Percentiles rank a stretch among this genome's conserved stretches.
phyloP scores from a whole-genome alignment of 1,139 yeast genomes.

The Yamadazyma songkhlaensis region DNA sequence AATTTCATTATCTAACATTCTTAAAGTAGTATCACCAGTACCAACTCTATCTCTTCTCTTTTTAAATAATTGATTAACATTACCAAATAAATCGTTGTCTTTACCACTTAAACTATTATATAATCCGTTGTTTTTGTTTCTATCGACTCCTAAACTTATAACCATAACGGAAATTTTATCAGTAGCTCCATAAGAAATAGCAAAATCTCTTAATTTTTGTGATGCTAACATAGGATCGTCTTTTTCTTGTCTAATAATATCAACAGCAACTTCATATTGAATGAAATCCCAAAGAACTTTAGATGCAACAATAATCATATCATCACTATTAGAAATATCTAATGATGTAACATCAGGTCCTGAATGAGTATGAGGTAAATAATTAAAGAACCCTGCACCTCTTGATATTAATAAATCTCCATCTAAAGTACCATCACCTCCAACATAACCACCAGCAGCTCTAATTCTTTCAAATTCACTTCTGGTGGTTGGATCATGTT shows the following conservation, averaged over 20 bases:
- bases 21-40: constrained; percentile 81
- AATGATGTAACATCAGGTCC: constrained; percentile 75
- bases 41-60: constrained; percentile 58
- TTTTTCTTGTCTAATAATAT: constrained; percentile 78
- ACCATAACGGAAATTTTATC: constrained; percentile 87
- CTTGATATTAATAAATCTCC: constrained; percentile 82
- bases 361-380: constrained; percentile 85
- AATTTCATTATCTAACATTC: constrained; percentile 87
- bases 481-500: constrained; percentile 81
- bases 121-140: constrained; percentile 29
- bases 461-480: constrained; percentile 84
- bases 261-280: constrained; percentile 84
- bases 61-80: constrained; percentile 30
- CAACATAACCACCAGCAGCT: constrained; percentile 87
- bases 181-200: constrained; percentile 85
- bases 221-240: constrained; percentile 91
- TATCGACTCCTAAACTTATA: constrained; percentile 54
- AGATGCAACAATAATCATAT: constrained; percentile 83
- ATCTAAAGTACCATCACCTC: constrained; percentile 82
- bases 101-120: constrained; percentile 43
- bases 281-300: constrained; percentile 83
- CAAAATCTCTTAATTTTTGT: constrained; percentile 88
- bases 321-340: constrained; percentile 68
- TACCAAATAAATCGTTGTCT: constrained; percentile 38
- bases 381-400: constrained; percentile 86